A percentile compares a stretch with the other conserved stretches of the same genome.
phyloP scores from a whole-genome alignment of 441 rosid species.

The Eugenia klotzschiana region DNA sequence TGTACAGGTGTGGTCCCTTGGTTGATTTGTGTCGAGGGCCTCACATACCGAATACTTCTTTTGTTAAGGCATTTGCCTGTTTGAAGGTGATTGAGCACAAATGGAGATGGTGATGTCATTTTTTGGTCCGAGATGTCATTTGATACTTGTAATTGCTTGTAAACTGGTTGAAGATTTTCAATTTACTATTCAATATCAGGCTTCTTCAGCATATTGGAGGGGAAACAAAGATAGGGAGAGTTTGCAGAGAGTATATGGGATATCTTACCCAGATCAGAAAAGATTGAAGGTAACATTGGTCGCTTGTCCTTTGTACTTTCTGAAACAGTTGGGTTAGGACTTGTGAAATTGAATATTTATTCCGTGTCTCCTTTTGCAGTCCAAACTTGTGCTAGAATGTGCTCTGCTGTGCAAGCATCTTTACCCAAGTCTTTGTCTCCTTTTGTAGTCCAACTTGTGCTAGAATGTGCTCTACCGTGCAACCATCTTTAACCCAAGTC shows the following conservation, averaged over 20 bases:
- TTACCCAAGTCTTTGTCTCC: not conserved
- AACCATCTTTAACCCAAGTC: not conserved
- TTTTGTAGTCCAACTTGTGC: not conserved
- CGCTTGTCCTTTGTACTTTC: not conserved
- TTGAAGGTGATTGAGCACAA: slow-evolving; percentile 46
- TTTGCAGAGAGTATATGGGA: slow-evolving; percentile 93
- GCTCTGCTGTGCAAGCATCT: not conserved
- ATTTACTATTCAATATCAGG: slow-evolving; percentile 31
- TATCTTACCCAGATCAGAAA: slow-evolving; percentile 88
- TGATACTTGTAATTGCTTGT: not conserved
- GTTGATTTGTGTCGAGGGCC: slow-evolving; percentile 98
- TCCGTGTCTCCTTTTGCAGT: not conserved
- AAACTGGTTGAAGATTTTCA: slow-evolving; percentile 1
- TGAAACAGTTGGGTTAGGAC: not conserved
- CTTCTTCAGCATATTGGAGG: slow-evolving; percentile 98
- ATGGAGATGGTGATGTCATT: not conserved
- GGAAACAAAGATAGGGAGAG: slow-evolving; percentile 82
- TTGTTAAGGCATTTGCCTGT: slow-evolving; percentile 87
- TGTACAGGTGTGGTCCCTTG: slow-evolving; percentile 92
- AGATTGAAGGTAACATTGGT: slow-evolving; percentile 46
- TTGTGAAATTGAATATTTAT: not conserved
- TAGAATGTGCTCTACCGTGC: not conserved
- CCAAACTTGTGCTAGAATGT: not conserved
- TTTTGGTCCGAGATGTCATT: not conserved
- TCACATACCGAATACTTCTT: slow-evolving; percentile 94